Base-by-base conservation (phyloP, 305 asterid species). In the Plantago rigida region DNA sequence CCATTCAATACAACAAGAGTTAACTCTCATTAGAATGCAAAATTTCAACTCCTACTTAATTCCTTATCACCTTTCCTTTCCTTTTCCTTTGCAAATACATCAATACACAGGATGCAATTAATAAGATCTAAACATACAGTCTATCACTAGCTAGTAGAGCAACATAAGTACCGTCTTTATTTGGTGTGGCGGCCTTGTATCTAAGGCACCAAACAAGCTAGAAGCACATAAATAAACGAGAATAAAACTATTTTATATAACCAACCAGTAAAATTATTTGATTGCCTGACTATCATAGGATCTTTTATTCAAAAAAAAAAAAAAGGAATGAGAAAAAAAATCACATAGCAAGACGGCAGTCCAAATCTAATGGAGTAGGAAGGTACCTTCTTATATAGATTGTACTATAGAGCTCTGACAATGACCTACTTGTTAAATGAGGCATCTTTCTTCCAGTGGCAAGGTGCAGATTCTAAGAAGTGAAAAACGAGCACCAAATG, bases 301-400 rank as follows among this genome's bases (percentile, higher is more conserved):
- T 31, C 2, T 22, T 22, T 22, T 22, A 22, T 22, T 22, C 1
- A 22, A 22, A 31, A 31, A 0, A 31, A 4, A 31, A 31, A 4
- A 3, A 29, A 31, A 31, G 7, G 39, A 31, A 31, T 0, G 2
- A 31, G 39, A 4, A 31, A 3, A 31, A 31, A 6, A 56, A 56
- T 13, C 61, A 56, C 61, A 36, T 56, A 31, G 8, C 48, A 54
- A 28, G 0, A 39, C 36, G 12, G 15, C 29, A 56, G 29, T 34
- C 4, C 24, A 7, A 17, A 14, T 50, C 54, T 14, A 14, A 14
- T 50, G 52, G 24, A 48, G 61, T 36, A 44, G 11, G 29, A 39
- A 13, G 62, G 62, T 56, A 56, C 47, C 31, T 57, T 17, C 9
- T 41, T 42, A 57, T 36, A 12, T 17, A 57, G 31, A 57, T 10